Percentiles rank a stretch among this genome's conserved stretches.
phyloP scores from a whole-genome alignment of 2,329 filamentous ascomycete genomes.

The Blastomyces parvus region DNA sequence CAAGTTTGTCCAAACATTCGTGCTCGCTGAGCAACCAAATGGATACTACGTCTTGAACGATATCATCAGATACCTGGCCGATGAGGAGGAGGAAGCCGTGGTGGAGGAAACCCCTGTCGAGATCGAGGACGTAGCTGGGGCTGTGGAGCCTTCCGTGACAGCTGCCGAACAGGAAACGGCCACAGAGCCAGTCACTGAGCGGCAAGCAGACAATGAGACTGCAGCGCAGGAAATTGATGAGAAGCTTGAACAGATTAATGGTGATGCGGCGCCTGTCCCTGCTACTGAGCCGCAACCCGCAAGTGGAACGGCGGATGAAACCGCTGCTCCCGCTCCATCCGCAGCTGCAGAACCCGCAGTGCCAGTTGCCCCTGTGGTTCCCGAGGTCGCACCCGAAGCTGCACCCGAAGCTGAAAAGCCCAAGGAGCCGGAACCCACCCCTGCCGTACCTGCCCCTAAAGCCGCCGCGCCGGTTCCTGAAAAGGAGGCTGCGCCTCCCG shows the following conservation, averaged over 20 bases:
- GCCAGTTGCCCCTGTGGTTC: constrained; percentile 6
- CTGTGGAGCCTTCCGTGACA: constrained; percentile 24
- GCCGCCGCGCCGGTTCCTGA: constrained; percentile 42
- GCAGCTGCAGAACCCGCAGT: constrained; percentile 9
- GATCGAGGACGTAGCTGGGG: constrained; percentile 38
- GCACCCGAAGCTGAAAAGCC: constrained; percentile 62
- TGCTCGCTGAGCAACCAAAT: constrained; percentile 89
- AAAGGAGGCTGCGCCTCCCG: constrained; percentile 38
- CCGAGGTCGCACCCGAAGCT: constrained; percentile 30
- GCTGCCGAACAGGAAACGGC: constrained; percentile 40
- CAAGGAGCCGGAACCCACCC: constrained; percentile 51
- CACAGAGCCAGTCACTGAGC: constrained; percentile 25
- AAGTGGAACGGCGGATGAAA: constrained; percentile 23
- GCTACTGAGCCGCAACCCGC: constrained; percentile 21
- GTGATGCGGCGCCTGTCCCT: constrained; percentile 26
- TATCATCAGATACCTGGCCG: constrained; percentile 87
- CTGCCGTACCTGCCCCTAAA: constrained; percentile 42
- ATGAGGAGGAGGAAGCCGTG: constrained; percentile 56
- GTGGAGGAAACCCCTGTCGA: constrained; percentile 30
- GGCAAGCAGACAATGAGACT: constrained; percentile 31
- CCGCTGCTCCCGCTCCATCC: constrained; percentile 30
- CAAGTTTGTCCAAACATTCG: constrained; percentile 97
- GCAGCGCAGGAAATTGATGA: constrained; percentile 55
- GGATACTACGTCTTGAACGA: constrained; percentile 98
- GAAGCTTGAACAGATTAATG: constrained; percentile 60